Evolutionary conservation across 805 yeast genomes (phyloP).

Genomic region (Lipomyces spencermartinsiae): DNA sequence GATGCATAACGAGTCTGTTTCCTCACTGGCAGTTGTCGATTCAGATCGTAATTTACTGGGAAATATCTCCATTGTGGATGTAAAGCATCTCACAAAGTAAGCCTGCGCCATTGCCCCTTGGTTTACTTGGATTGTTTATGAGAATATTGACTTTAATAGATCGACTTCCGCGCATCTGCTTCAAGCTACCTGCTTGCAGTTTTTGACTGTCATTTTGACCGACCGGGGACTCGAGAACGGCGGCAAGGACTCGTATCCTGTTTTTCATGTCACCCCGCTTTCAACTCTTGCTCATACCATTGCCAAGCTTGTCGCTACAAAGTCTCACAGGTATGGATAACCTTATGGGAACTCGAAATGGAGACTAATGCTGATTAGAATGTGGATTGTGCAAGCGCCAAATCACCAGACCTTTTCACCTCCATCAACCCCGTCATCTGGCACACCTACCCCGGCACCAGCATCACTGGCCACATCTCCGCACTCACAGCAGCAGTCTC

Average conservation of each 20-base stretch:
- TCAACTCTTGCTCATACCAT: slow-evolving; percentile 86
- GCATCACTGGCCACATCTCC: slow-evolving; percentile 34
- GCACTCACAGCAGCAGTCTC: slow-evolving; percentile 25
- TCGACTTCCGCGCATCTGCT: slow-evolving; percentile 85
- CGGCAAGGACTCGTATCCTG: slow-evolving; percentile 94
- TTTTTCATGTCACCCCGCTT: slow-evolving; percentile 84
- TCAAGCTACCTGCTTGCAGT: slow-evolving; percentile 83
- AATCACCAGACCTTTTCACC: slow-evolving; percentile 23
- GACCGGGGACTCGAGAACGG: slow-evolving; percentile 88
- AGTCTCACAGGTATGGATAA: slow-evolving; percentile 69
- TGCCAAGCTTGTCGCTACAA: slow-evolving; percentile 94
- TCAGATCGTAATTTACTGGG: slow-evolving; percentile 76
- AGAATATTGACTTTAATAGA: slow-evolving; percentile 54
- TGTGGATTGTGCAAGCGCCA: slow-evolving; percentile 50
- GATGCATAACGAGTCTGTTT: slow-evolving; percentile 81
- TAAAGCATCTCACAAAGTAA: slow-evolving; percentile 63
- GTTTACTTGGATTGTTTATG: neutral
- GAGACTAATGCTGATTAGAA: slow-evolving; percentile 35
- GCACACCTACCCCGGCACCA: slow-evolving; percentile 14
- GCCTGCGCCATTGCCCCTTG: neutral
- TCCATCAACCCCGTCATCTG: slow-evolving; percentile 19
- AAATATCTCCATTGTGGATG: slow-evolving; percentile 94
- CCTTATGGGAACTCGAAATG: slow-evolving; percentile 73
- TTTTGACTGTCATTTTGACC: slow-evolving; percentile 82
- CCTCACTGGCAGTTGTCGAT: slow-evolving; percentile 93